Conservation (phyloP, 164 flowering plant genomes). For the Vitis rotundifolia region DNA sequence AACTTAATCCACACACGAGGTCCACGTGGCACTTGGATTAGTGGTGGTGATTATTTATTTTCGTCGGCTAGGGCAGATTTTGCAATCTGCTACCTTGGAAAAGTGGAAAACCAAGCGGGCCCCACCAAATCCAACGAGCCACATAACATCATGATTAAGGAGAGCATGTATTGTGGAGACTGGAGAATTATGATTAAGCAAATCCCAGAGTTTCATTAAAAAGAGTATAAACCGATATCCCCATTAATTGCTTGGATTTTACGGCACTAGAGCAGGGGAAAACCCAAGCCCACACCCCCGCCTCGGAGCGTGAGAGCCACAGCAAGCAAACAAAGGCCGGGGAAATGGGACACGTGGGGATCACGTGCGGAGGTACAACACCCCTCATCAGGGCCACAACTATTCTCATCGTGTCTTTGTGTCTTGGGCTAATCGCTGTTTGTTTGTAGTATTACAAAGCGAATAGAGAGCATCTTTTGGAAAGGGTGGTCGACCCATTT, state of each 20-base stretch:
- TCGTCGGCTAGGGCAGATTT: conserved; percentile 6
- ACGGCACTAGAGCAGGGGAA: conserved; percentile 2
- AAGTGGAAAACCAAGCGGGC: conserved; percentile 22
- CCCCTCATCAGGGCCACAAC: no score
- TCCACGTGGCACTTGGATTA: conserved; percentile 46
- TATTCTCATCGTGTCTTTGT: neutral
- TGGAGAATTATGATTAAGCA: conserved; percentile 31
- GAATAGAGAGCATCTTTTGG: conserved; percentile 64
- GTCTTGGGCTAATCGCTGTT: conserved; percentile 36
- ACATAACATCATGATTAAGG: conserved; percentile 35
- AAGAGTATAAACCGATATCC: conserved; percentile 18
- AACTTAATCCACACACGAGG: conserved; percentile 27
- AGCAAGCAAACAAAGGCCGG: neutral
- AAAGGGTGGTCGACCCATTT: conserved; percentile 67
- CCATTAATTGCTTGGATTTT: conserved; percentile 18
- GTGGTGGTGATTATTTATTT: conserved; percentile 14
- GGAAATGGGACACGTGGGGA: conserved; percentile 6
- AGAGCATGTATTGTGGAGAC: neutral
- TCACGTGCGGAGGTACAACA: no score
- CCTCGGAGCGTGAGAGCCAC: conserved; percentile 3
- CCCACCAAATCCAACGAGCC: conserved; percentile 58
- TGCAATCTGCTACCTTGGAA: conserved; percentile 24
- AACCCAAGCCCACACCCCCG: neutral
- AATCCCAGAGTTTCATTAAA: conserved; percentile 36
- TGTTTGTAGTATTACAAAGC: conserved; percentile 25